Base-by-base conservation (phyloP, 768 basidiomycete species). In the Auricularia sp. region DNA sequence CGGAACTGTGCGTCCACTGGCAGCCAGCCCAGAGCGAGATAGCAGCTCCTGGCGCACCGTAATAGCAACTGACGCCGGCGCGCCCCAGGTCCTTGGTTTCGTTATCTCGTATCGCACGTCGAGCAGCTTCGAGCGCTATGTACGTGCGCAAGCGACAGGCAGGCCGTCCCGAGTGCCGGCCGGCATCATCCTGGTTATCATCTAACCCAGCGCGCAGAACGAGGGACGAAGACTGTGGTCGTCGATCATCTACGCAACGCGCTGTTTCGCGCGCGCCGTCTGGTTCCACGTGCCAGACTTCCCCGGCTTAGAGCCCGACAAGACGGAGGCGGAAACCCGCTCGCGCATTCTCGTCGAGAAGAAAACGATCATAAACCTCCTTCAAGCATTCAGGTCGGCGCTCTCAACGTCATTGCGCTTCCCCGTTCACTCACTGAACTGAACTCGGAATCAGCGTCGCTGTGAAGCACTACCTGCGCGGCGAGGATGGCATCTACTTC, bases 211-310 rank as follows among this genome's bases (percentile, higher is more conserved):
- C 29, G 29, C 65, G 14, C 89, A 89, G 73, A 89, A 89, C 64
- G 88, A 90, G 69, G 88, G 88, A 29, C 75, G 88, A 63, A 75
- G 80, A 62, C 75, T 84, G 4, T 90, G 88, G 88, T 85, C 85
- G 3, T 82, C 85, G 67, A 85, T 89, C n/a, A 81, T 84, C 58
- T 59, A 33, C 18, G 6, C 29, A 14, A 59, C 56, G 24, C 56
- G 56, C 29, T 33, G 29, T 24, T 78, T 88, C 71, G 80, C 86
- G 0, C 77, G 88, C 18, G 79, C 81, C 0, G 78, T 85, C 7
- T 89, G 87, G 87, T 84, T 88, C 73, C 86, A 87, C 74, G 79
- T 88, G 7, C 82, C 83, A 21, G 78, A 36, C 68, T 14, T 63
- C 69, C 10, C 65, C 68, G 7, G 62, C 21, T 18, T 65, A 14